Percentiles rank a stretch among this genome's conserved stretches.
Evolutionary conservation across 306 rosid species (phyloP).

Genomic region (Corylus americana): DNA sequence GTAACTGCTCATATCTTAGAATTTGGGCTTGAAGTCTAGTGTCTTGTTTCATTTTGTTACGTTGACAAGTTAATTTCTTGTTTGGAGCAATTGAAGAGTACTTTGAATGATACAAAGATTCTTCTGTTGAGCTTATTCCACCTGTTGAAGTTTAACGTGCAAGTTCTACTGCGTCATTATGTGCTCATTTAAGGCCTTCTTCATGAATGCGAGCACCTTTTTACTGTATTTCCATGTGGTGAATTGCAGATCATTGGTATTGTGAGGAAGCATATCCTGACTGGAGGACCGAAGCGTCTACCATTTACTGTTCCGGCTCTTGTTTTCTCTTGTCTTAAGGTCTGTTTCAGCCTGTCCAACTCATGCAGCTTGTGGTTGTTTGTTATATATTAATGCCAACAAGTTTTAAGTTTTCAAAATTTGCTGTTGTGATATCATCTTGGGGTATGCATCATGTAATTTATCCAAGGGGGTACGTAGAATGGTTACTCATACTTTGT

Average conservation of each 20-base stretch:
- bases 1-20: not conserved
- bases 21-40: not conserved
- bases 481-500: slow-evolving; percentile 20
- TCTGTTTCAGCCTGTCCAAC: slow-evolving; percentile 37
- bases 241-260: slow-evolving; percentile 82
- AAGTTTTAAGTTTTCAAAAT: not conserved
- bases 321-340: slow-evolving; percentile 88
- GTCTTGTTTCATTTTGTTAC: not conserved
- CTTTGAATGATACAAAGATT: not conserved
- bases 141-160: not conserved
- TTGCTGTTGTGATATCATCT: not conserved
- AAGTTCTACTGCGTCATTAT: not conserved
- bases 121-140: not conserved
- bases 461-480: not conserved
- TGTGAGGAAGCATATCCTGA: slow-evolving; percentile 76
- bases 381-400: not conserved
- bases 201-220: slow-evolving; percentile 21
- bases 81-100: not conserved
- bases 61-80: not conserved
- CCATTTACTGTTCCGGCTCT: slow-evolving; percentile 90
- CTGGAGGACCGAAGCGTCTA: slow-evolving; percentile 92
- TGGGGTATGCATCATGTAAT: slow-evolving; percentile 6
- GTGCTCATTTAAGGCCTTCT: slow-evolving; percentile 19
- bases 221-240: slow-evolving; percentile 30
- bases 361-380: not conserved